Evolutionary conservation across 2,329 filamentous ascomycete genomes (phyloP).

Genomic region (Achaetomium macrosporum): DNA sequence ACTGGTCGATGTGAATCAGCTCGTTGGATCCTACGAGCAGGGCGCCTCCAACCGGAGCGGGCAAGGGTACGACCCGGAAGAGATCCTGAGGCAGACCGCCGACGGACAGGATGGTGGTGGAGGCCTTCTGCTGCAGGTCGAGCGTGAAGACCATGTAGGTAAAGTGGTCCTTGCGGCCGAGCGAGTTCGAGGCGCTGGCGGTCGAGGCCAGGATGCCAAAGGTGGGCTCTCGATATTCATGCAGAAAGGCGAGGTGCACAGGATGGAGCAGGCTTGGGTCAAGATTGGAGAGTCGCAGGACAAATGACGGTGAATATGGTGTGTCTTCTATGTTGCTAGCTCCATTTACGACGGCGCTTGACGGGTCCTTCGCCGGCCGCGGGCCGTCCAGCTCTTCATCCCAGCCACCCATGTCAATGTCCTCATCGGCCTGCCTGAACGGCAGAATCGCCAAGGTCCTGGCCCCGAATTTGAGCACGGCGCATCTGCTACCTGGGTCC

Average conservation of each 20-base stretch:
- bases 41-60: conserved; percentile 81
- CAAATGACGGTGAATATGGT: conserved; percentile 86
- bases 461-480: conserved; percentile 84
- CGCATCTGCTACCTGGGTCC: conserved; percentile 88
- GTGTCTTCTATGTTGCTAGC: conserved; percentile 53
- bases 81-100: conserved; percentile 81
- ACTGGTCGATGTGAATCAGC: conserved; percentile 91
- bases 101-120: conserved; percentile 86
- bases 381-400: conserved; percentile 74
- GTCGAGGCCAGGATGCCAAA: conserved; percentile 89
- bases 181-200: conserved; percentile 63
- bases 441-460: conserved; percentile 89
- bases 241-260: conserved; percentile 83
- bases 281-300: conserved; percentile 80
- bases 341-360: conserved; percentile 38
- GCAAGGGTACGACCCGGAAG: conserved; percentile 73
- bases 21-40: conserved; percentile 84
- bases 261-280: conserved; percentile 84
- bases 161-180: conserved; percentile 79
- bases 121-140: conserved; percentile 87
- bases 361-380: conserved; percentile 45
- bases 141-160: conserved; percentile 93
- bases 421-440: conserved; percentile 79
- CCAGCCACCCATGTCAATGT: conserved; percentile 87
- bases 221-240: conserved; percentile 96